phyloP scores from a whole-genome alignment of 129 eudicot genomes.

The Cynara cardunculus region DNA sequence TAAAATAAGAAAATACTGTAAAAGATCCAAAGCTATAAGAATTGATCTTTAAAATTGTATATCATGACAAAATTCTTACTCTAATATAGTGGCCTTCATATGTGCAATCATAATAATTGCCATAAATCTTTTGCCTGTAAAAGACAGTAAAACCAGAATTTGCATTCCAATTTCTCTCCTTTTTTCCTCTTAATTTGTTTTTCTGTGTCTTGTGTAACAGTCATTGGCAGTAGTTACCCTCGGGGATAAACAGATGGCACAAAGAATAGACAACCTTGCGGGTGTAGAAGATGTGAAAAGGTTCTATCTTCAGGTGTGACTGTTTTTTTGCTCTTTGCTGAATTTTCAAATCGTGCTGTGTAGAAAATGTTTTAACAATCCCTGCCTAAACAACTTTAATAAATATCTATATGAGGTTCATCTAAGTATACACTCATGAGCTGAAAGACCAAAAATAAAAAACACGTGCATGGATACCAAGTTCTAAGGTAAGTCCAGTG shows the following conservation, averaged over 20 bases:
- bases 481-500: not conserved
- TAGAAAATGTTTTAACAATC: not conserved
- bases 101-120: not conserved
- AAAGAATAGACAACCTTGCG: conserved; percentile 87
- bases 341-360: not conserved
- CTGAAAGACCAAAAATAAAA: not conserved
- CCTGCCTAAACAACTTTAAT: conserved; percentile 3
- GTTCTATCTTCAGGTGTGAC: conserved; percentile 93
- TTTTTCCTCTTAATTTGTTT: conserved; percentile 10
- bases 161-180: not conserved
- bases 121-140: not conserved
- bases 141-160: not conserved
- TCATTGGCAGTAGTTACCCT: conserved; percentile 93
- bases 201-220: conserved; percentile 40
- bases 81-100: not conserved
- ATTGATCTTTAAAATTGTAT: not conserved
- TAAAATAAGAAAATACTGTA: not conserved
- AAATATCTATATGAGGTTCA: not conserved
- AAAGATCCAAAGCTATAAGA: not conserved
- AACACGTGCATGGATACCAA: not conserved
- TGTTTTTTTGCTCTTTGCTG: conserved; percentile 1
- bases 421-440: not conserved
- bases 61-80: not conserved
- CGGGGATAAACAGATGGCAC: conserved; percentile 97
- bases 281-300: conserved; percentile 91